phyloP scores from a whole-genome alignment of 768 basidiomycete species.

The Nidularia sp. region DNA sequence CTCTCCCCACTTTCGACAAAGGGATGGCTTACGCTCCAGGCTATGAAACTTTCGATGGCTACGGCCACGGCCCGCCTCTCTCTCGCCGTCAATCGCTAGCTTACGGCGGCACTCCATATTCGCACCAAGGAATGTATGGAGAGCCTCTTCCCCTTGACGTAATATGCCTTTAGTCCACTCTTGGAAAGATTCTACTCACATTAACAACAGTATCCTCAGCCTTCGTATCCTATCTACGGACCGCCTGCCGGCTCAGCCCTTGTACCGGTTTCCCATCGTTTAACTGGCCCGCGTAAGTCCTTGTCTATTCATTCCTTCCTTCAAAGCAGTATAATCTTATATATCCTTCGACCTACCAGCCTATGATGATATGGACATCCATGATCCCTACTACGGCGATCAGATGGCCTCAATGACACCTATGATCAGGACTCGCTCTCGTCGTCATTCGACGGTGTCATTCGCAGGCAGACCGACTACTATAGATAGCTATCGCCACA shows the following conservation, averaged over 20 bases:
- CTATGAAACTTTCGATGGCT: constrained; percentile 20
- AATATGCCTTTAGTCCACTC: constrained; percentile 9
- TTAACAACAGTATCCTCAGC: constrained; percentile 34
- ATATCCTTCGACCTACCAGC: background rate
- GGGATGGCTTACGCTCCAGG: constrained; percentile 14
- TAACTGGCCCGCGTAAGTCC: constrained; percentile 36
- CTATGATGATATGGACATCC: constrained; percentile 50
- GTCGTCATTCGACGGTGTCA: constrained; percentile 51
- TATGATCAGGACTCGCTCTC: constrained; percentile 32
- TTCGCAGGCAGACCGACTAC: constrained; percentile 31
- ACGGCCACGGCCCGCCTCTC: constrained; percentile 15
- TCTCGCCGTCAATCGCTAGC: constrained; percentile 37
- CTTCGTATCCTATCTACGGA: constrained; percentile 44
- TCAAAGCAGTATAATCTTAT: constrained; percentile 11
- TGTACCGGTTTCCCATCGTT: constrained; percentile 33
- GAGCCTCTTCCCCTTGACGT: constrained; percentile 36
- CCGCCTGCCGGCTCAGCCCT: constrained; percentile 24
- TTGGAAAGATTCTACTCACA: constrained; percentile 3
- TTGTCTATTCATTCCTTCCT: constrained; percentile 3
- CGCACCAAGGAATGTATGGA: constrained; percentile 34
- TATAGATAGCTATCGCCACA: constrained; percentile 42
- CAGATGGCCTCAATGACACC: constrained; percentile 29
- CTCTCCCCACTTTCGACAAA: constrained; percentile 1
- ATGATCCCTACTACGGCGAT: constrained; percentile 45
- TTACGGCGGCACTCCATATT: constrained; percentile 28